phyloP scores from a whole-genome alignment of 805 yeast species.

The Candida oleophila region DNA sequence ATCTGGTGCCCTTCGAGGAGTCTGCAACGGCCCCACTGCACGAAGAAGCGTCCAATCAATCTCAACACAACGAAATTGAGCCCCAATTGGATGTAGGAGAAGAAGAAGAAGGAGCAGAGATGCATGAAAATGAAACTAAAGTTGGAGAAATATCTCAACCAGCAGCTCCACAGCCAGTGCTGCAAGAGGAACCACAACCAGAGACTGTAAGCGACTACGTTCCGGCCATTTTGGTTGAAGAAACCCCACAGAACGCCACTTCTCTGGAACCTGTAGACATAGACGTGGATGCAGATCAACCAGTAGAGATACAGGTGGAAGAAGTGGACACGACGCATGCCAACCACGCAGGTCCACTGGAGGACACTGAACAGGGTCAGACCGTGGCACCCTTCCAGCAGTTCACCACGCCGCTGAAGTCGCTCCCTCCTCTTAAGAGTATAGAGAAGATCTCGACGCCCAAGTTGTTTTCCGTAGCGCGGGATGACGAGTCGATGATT shows the following conservation, averaged over 20 bases:
- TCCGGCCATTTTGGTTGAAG: no score
- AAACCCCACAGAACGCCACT: no score
- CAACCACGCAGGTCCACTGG: neutral
- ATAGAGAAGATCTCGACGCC: conserved; percentile 42
- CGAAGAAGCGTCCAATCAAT: no score
- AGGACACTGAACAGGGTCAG: neutral
- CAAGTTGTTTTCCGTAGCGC: conserved; percentile 40
- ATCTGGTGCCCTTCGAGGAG: no score
- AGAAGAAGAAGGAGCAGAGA: no score
- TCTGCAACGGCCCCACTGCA: no score
- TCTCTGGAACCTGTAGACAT: no score
- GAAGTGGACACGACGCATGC: conserved; percentile 2
- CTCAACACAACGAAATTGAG: no score
- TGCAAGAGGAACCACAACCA: neutral
- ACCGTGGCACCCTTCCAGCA: neutral
- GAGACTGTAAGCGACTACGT: neutral
- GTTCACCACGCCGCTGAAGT: conserved; percentile 35
- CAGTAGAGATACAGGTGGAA: neutral
- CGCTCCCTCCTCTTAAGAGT: conserved; percentile 42
- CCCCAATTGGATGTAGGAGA: no score
- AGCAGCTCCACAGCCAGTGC: neutral
- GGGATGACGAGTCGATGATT: conserved; percentile 18
- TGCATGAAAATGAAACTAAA: no score
- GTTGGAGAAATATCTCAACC: no score
- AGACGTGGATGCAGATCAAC: neutral